phyloP scores from a whole-genome alignment of 2,329 filamentous ascomycete species.

The Aspergillus pseudotamarii region DNA sequence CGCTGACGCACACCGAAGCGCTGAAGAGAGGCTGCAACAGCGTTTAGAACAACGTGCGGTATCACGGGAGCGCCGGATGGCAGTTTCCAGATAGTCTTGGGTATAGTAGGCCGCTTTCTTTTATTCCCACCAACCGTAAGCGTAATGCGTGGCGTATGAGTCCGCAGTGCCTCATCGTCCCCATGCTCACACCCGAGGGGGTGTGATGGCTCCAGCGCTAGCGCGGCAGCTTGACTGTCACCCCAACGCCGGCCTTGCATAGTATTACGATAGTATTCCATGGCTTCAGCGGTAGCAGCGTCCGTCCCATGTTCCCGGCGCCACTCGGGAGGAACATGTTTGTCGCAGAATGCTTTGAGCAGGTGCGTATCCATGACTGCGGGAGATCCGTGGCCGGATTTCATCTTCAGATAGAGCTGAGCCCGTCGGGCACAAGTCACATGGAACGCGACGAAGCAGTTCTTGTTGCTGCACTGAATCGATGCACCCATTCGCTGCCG shows the following conservation, averaged over 20 bases:
- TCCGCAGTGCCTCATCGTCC: conserved; percentile 46
- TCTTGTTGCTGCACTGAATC: conserved; percentile 97
- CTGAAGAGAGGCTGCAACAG: conserved; percentile 79
- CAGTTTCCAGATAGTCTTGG: conserved; percentile 82
- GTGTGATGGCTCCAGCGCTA: conserved; percentile 76
- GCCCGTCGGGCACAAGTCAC: conserved; percentile 92
- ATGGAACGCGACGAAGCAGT: conserved; percentile 95
- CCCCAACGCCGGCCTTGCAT: conserved; percentile 93
- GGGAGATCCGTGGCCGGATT: conserved; percentile 78
- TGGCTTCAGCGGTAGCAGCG: conserved; percentile 76
- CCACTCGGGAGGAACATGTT: conserved; percentile 89
- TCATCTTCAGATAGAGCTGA: conserved; percentile 92
- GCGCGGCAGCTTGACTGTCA: conserved; percentile 80
- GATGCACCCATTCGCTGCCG: conserved; percentile 97
- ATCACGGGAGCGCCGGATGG: conserved; percentile 95
- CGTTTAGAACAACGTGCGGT: conserved; percentile 82
- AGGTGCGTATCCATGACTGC: conserved; percentile 79
- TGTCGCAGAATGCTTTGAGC: conserved; percentile 94
- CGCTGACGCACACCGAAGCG: conserved; percentile 83
- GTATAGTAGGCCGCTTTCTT: conserved; percentile 55
- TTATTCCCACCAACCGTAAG: conserved; percentile 61
- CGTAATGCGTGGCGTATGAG: conserved; percentile 52
- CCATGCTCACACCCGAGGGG: conserved; percentile 57
- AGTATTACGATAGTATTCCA: conserved; percentile 83
- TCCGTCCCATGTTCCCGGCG: conserved; percentile 82